Conservation (phyloP, 352 stramenopile species). For the Pythium chondricola region DNA sequence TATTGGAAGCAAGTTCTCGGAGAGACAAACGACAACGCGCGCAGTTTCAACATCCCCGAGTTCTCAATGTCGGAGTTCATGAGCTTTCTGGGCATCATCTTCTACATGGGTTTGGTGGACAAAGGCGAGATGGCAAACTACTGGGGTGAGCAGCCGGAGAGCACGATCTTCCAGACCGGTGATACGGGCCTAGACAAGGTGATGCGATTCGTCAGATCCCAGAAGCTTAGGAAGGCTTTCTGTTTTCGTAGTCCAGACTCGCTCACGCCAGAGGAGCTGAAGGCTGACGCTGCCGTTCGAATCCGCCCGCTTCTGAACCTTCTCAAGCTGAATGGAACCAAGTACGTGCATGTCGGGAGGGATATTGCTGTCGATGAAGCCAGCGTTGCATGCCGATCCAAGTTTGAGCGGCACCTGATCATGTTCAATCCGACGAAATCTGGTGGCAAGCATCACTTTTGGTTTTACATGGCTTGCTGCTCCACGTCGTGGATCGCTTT, state of each 20-base stretch:
- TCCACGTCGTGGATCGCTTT: conserved; percentile 22
- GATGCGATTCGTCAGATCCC: conserved; percentile 20
- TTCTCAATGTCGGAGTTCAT: conserved; percentile 24
- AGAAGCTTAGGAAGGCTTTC: conserved; percentile 14
- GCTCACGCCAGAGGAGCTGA: neutral
- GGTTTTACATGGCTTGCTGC: conserved; percentile 26
- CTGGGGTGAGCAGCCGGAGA: conserved; percentile 21
- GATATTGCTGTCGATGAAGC: conserved; percentile 23
- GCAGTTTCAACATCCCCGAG: neutral
- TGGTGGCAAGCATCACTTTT: conserved; percentile 28
- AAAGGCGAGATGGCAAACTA: conserved; percentile 27
- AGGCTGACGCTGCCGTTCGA: conserved; percentile 2
- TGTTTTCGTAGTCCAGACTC: conserved; percentile 9
- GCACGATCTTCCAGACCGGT: conserved; percentile 3
- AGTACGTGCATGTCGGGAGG: conserved; percentile 21
- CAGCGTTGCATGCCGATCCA: conserved; percentile 21
- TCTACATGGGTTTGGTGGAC: conserved; percentile 19
- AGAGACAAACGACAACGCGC: conserved; percentile 13
- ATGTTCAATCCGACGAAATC: conserved; percentile 27
- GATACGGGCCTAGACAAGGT: conserved; percentile 3
- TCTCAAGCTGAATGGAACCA: conserved; percentile 14
- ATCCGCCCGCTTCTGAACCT: conserved; percentile 23
- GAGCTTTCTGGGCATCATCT: conserved; percentile 27
- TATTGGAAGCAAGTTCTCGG: conserved; percentile 23
- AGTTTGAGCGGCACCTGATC: conserved; percentile 21